Percentiles rank a stretch among this genome's conserved stretches.
Evolutionary conservation across 768 basidiomycete genomes (phyloP).

Genomic region (Podaxis pistillaris): DNA sequence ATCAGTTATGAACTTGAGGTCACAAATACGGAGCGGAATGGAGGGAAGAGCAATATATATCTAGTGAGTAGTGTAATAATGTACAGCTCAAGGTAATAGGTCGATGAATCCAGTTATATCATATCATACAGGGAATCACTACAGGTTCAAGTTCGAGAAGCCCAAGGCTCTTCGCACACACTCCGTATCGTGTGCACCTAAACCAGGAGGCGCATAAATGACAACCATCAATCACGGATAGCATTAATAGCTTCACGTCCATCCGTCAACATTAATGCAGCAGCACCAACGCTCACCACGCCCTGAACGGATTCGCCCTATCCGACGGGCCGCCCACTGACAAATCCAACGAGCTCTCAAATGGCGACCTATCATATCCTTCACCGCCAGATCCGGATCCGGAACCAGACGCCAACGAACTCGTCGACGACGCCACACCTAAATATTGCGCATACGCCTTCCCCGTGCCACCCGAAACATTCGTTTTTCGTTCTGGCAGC

Average conservation of each 20-base stretch:
- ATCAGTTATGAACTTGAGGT: neutral
- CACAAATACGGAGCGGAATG: too few relatives aligned
- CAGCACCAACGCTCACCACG: constrained; percentile 23
- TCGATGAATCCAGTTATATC: neutral
- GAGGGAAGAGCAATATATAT: neutral
- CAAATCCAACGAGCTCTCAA: constrained; percentile 60
- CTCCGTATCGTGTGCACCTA: neutral
- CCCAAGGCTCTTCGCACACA: neutral
- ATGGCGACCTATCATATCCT: constrained; percentile 54
- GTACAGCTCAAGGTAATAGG: neutral
- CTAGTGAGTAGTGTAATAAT: neutral
- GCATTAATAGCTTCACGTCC: neutral
- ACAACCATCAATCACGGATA: neutral
- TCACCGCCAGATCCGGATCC: constrained; percentile 16
- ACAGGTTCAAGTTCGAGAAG: too few relatives aligned
- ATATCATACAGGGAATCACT: neutral
- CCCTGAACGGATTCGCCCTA: constrained; percentile 58
- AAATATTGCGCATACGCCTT: neutral
- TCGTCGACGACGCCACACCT: constrained; percentile 6
- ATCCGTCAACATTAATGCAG: neutral
- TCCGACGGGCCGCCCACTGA: constrained; percentile 15
- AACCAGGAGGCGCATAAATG: neutral
- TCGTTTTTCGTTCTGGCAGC: constrained; percentile 41
- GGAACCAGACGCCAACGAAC: constrained; percentile 16
- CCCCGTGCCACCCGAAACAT: constrained; percentile 8